These are phyloP conservation scores for Blattamonas nauphoetae DNA, from an alignment of 78 protist genomes.

Conservation along the genomic window DNA sequence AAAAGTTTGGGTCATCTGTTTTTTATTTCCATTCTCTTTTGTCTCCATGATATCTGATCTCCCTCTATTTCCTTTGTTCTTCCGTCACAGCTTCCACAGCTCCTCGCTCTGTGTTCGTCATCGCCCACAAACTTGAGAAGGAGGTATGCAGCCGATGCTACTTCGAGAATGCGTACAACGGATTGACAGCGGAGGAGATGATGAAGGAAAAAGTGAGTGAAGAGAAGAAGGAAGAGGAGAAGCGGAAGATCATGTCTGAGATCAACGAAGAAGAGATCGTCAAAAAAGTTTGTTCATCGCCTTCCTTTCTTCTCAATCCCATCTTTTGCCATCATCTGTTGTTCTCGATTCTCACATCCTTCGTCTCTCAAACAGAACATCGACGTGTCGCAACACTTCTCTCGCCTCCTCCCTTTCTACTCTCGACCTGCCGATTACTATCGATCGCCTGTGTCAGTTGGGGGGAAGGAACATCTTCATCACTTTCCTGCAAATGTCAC, in stretches of 20 bases:
- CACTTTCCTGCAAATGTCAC: background rate
- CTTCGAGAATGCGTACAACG: background rate
- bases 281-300: background rate
- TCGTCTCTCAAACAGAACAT: background rate
- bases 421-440: constrained; percentile 19
- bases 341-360: background rate
- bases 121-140: background rate
- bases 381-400: constrained; percentile 1
- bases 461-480: background rate
- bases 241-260: no score
- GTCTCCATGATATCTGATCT: no score
- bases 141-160: constrained; percentile 1
- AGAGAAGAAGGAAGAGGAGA: no score
- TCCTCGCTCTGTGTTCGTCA: background rate
- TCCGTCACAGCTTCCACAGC: background rate
- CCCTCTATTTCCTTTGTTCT: no score
- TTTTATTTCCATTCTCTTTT: no score
- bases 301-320: background rate
- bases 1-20: no score
- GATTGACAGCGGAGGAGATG: background rate
- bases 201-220: background rate
- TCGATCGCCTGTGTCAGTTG: background rate
- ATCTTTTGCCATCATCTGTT: background rate
- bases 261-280: background rate
- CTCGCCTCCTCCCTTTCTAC: background rate